Base-by-base conservation (phyloP, 768 basidiomycete genomes). In the Xerocomellus amylosporus region DNA sequence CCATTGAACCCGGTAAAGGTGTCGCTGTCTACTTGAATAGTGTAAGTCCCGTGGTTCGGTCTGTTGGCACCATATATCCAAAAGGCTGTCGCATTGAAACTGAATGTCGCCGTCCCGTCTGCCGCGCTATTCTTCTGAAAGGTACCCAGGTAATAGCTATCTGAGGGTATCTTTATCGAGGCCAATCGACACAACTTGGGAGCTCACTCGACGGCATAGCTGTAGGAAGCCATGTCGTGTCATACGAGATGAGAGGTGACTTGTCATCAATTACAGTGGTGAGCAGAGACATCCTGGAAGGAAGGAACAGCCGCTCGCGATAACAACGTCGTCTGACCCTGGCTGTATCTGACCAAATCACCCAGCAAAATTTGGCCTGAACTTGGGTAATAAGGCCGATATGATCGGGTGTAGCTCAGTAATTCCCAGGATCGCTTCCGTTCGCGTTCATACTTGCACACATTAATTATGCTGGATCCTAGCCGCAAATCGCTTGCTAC, bases 61-160 rank as follows among this genome's bases (percentile, higher is more conserved):
- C 80, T 72, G 59, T 79, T 78, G 15, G 79, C 73, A 22, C 82
- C 81, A 57, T 73, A 82, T 26, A 83, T 66, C 65, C 74, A 71
- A 17, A 83, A 66, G 4, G 73, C 73, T 9, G 75, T 77, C 19
- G 79, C 81, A 40, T 77, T 76, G 68, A 82, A 82, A n/a, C 62
- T 58, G 59, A 82, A 77, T 0, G 67, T 74, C 15, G 73, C 74
- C 19, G 60, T 66, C 9, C 76, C 76, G 6, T 69, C 67, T 38
- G 55, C 19, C 1, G 36, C 61, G 10, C 60, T 62, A 8, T 76
- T 77, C 22, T 60, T 64, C 56, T 69, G 76, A 53, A 74, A 77
- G 39, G 72, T 76, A 34, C 74, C 73, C 19, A 71, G 59, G 10
- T 73, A 71, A 53, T 77, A 75, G 51, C 74, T 75, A 15, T 36